These are phyloP conservation scores for Solanum infundibuliforme DNA, from an alignment of 257 asterid species.

Conservation along the genomic window DNA sequence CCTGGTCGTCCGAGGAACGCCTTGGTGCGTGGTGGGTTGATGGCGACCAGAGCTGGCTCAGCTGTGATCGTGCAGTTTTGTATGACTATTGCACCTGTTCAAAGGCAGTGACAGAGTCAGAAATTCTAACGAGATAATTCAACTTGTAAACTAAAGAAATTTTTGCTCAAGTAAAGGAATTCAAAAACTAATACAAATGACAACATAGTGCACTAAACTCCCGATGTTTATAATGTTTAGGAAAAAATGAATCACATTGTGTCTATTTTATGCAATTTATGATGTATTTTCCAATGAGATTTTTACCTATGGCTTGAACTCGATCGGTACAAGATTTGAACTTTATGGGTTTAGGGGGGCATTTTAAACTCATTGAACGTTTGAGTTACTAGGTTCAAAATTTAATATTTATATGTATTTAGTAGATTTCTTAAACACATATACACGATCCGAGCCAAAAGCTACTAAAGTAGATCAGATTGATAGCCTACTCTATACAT, in stretches of 20 bases:
- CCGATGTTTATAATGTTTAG: not conserved
- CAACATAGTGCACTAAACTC: not conserved
- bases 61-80: constrained; percentile 4
- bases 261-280: not conserved
- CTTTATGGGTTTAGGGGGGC: fast-evolving
- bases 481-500: not conserved
- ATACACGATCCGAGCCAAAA: not conserved
- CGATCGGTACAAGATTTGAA: not conserved
- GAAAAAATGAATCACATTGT: not conserved
- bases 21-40: not conserved
- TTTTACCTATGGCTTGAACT: not conserved
- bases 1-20: constrained; percentile 16
- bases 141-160: not conserved
- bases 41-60: not conserved
- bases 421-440: not conserved
- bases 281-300: not conserved
- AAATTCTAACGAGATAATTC: not conserved
- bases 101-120: not conserved
- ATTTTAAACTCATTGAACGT: not conserved
- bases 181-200: not conserved
- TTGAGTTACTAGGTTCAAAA: not conserved
- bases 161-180: not conserved
- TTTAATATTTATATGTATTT: too few relatives aligned
- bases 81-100: constrained; percentile 1
- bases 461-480: not conserved